Percentiles rank a stretch among this genome's conserved stretches.
Conservation (phyloP, 2,329 filamentous ascomycete genomes). For the Trichoderma sp. region DNA sequence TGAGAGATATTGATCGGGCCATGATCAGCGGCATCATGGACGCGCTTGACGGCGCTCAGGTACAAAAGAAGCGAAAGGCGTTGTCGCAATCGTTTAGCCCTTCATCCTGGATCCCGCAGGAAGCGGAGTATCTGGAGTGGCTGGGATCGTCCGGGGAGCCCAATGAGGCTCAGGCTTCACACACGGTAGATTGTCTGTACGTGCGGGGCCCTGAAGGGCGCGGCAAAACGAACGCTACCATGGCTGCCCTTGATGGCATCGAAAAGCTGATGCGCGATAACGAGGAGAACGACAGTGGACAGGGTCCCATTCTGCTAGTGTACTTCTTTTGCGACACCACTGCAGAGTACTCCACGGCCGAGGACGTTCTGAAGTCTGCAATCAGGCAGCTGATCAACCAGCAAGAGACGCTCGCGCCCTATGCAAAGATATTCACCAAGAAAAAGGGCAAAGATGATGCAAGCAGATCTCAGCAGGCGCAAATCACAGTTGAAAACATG, state of each 20-base stretch:
- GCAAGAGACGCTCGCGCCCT: slow-evolving; percentile 40
- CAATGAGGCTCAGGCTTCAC: slow-evolving; percentile 28
- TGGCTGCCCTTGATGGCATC: slow-evolving; percentile 45
- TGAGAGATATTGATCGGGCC: slow-evolving; percentile 41
- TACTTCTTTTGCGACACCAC: slow-evolving; percentile 49
- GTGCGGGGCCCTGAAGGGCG: slow-evolving; percentile 47
- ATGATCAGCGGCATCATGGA: slow-evolving; percentile 41
- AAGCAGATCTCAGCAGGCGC: slow-evolving; percentile 31
- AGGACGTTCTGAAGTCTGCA: slow-evolving; percentile 47
- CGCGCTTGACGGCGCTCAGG: slow-evolving; percentile 40
- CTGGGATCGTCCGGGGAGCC: not conserved
- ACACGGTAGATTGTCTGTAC: slow-evolving; percentile 43
- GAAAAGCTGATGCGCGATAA: slow-evolving; percentile 35
- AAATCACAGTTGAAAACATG: slow-evolving; percentile 43
- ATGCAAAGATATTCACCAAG: slow-evolving; percentile 43
- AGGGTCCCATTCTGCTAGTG: slow-evolving; percentile 40
- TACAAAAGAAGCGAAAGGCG: slow-evolving; percentile 40
- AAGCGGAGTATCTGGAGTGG: slow-evolving; percentile 5
- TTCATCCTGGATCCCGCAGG: slow-evolving; percentile 1
- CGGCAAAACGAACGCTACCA: slow-evolving; percentile 46
- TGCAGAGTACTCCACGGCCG: slow-evolving; percentile 44
- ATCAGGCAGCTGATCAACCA: slow-evolving; percentile 44
- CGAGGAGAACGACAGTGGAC: slow-evolving; percentile 31
- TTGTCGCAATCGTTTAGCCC: slow-evolving; percentile 29
- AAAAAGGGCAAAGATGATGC: slow-evolving; percentile 36